Percentiles rank a stretch among this genome's conserved stretches.
Conservation (phyloP, 805 yeast genomes). For the Candida arabinofermentans region DNA sequence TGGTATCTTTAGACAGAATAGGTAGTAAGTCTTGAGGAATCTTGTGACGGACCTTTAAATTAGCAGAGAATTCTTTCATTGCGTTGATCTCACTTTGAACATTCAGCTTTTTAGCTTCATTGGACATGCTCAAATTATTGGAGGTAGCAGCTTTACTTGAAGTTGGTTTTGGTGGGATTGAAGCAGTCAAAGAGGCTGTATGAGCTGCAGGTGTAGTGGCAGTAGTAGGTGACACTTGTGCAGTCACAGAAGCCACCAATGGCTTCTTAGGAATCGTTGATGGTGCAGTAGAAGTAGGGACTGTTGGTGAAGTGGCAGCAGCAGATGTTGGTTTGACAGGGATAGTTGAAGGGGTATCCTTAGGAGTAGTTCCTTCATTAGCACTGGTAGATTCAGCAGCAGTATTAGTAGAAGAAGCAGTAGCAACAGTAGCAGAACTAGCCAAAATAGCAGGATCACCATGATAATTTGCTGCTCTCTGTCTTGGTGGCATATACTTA, state of each 20-base stretch:
- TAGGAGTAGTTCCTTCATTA: too few species aligned
- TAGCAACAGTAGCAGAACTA: conserved; percentile 36
- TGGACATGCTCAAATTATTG: conserved; percentile 9
- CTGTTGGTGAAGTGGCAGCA: not conserved
- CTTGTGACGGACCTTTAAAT: conserved; percentile 54
- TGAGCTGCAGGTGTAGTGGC: not conserved
- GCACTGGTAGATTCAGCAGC: conserved; percentile 8
- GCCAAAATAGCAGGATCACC: conserved; percentile 67
- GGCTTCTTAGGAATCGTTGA: conserved; percentile 5
- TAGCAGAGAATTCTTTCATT: conserved; percentile 73
- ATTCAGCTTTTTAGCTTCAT: conserved; percentile 40
- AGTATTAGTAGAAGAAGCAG: conserved; percentile 2
- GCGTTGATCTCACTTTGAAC: conserved; percentile 65
- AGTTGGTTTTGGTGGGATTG: conserved; percentile 18
- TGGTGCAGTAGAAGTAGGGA: not conserved
- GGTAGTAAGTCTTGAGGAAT: conserved; percentile 65
- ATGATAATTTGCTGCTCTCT: conserved; percentile 46
- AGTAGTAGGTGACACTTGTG: conserved; percentile 4
- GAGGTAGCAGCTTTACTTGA: conserved; percentile 3
- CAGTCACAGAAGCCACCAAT: not conserved
- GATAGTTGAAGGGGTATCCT: not conserved
- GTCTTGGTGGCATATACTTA: conserved; percentile 54
- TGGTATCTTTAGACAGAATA: conserved; percentile 61
- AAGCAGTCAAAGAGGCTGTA: conserved; percentile 9
- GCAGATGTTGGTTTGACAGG: not conserved